Percentiles rank a stretch among this genome's conserved stretches.
Evolutionary conservation across 1,284 basidiomycete species (phyloP).

Genomic region (Anthracocystis panici-leucophaei): DNA sequence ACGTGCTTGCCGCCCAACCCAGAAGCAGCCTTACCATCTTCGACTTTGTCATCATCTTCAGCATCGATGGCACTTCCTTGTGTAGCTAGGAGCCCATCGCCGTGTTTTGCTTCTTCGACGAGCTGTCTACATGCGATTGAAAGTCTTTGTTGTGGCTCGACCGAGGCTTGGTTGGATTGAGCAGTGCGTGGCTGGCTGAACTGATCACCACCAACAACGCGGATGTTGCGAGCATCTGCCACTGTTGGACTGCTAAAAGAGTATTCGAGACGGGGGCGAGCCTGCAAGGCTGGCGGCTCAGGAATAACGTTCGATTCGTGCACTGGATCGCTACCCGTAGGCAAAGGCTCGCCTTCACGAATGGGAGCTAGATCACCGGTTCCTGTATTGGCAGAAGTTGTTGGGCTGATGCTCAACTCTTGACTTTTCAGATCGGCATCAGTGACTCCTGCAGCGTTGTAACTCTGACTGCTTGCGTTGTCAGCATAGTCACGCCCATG

Average conservation of each 20-base stretch:
- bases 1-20: conserved; percentile 18
- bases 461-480: neutral
- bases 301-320: neutral
- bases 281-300: neutral
- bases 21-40: neutral
- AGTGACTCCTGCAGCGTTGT: neutral
- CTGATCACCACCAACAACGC: conserved; percentile 3
- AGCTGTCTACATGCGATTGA: conserved; percentile 20
- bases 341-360: conserved; percentile 19
- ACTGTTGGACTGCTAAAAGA: conserved; percentile 27
- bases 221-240: neutral
- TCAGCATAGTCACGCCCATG: conserved; percentile 20
- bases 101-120: conserved; percentile 15
- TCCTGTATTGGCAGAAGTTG: neutral
- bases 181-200: neutral
- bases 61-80: conserved; percentile 20
- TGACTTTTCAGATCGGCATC: neutral
- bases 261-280: conserved; percentile 13
- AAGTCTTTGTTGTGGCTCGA: conserved; percentile 12
- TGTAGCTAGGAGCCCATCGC: conserved; percentile 5
- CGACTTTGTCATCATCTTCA: conserved; percentile 4
- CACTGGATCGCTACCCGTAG: neutral
- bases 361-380: conserved; percentile 17
- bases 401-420: conserved; percentile 9
- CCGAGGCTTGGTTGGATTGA: neutral